Evolutionary conservation across 768 basidiomycete species (phyloP), one percentile per base, ranked within the genome.

Genomic region (Phylloporus sp.): DNA sequence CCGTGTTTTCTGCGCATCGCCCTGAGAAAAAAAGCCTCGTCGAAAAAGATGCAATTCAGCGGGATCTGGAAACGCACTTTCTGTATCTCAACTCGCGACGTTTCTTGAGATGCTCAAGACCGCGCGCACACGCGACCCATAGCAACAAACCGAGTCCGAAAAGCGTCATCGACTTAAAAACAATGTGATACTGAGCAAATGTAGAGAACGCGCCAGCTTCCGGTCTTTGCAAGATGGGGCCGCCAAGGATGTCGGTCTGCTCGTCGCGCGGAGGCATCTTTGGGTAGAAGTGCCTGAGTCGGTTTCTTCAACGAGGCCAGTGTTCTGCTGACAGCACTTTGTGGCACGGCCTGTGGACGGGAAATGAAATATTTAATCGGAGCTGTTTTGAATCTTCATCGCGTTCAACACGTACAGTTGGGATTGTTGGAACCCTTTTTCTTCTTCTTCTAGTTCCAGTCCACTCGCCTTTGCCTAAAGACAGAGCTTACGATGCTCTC

Each of bases 391-490:
- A n/a, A n/a, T n/a, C n/a, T n/a, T n/a, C n/a, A n/a, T n/a, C n/a
- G n/a, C n/a, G n/a, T n/a, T n/a, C n/a, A n/a, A n/a, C n/a, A n/a
- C n/a, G n/a, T n/a, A n/a, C n/a, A n/a, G n/a, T n/a, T n/a, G n/a
- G n/a, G n/a, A n/a, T n/a, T n/a, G n/a, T n/a, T n/a, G n/a, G n/a
- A n/a, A n/a, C n/a, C n/a, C n/a, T n/a, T n/a, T n/a, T n/a, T n/a
- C n/a, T n/a, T n/a, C n/a, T 10, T 14, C 26, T 22, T 24, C 24
- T 35, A 32, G 34, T 29, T 20, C 5, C 9, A 31, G 40, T n/a
- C 84, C 84, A 86, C 82, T 71, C 71, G 71, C 81, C 70, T 64
- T 70, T 76, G 84, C 84, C 85, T 84, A 78, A 85, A 77, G 71
- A 84, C 84, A 87, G 67, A 74, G 85, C 81, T 61, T 54, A 62